Percentiles rank a stretch among this genome's conserved stretches.
Evolutionary conservation across 768 basidiomycete species (phyloP).

Genomic region (Suillus lakei): DNA sequence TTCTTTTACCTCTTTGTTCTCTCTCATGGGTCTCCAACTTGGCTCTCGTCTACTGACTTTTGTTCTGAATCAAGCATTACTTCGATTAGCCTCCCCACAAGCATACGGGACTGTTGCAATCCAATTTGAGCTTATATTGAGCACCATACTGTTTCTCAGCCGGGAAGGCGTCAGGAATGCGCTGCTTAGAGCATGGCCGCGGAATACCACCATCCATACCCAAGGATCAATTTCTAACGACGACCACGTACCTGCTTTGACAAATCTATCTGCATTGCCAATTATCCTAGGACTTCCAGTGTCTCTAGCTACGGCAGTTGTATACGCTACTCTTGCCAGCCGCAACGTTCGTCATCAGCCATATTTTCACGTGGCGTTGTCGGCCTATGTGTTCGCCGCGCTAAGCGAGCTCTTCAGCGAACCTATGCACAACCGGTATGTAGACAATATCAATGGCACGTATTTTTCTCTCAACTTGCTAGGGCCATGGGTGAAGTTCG

Average conservation of each 20-base stretch:
- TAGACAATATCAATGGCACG: conserved; percentile 8
- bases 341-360: conserved; percentile 62
- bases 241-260: conserved; percentile 22
- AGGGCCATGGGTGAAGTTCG: conserved; percentile 72
- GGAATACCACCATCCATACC: conserved; percentile 14
- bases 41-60: conserved; percentile 88
- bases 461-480: conserved; percentile 26
- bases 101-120: conserved; percentile 91
- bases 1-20: conserved; percentile 51
- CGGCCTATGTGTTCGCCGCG: conserved; percentile 75
- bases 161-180: conserved; percentile 93
- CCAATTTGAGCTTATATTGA: conserved; percentile 90
- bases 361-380: conserved; percentile 64
- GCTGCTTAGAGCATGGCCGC: conserved; percentile 62
- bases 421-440: conserved; percentile 76
- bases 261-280: conserved; percentile 67
- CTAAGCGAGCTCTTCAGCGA: conserved; percentile 81
- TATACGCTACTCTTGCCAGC: conserved; percentile 63
- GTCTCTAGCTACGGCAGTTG: conserved; percentile 50
- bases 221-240: conserved; percentile 3
- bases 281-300: conserved; percentile 70
- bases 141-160: conserved; percentile 89
- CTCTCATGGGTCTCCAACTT: conserved; percentile 86
- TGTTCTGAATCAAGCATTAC: conserved; percentile 82
- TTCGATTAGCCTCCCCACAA: conserved; percentile 82